Conservation (phyloP, 768 basidiomycete genomes). For the Lentinus brumalis region DNA sequence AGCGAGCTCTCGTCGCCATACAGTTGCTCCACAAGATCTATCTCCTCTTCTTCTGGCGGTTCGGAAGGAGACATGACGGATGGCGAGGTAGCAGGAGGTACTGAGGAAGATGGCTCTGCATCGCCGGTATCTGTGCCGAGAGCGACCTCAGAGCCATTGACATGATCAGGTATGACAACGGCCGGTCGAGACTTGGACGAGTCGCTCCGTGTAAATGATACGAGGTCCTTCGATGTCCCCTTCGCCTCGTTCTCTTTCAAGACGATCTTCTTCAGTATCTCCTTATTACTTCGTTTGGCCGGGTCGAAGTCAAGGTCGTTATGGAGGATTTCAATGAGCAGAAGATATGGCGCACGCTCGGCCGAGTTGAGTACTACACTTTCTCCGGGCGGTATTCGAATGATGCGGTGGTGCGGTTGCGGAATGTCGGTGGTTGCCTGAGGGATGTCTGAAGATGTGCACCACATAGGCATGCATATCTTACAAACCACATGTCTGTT, state of each 20-base stretch:
- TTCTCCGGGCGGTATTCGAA: slow-evolving; percentile 96
- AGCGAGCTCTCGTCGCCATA: slow-evolving; percentile 81
- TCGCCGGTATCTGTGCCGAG: slow-evolving; percentile 29
- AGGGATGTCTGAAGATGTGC: slow-evolving; percentile 66
- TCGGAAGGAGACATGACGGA: slow-evolving; percentile 10
- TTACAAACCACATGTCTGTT: slow-evolving; percentile 30
- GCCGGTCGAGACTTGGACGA: slow-evolving; percentile 3
- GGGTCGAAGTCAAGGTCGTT: slow-evolving; percentile 95
- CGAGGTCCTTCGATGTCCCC: slow-evolving; percentile 59
- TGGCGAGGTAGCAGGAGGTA: slow-evolving; percentile 11
- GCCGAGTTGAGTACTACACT: slow-evolving; percentile 98
- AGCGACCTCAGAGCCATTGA: slow-evolving; percentile 25
- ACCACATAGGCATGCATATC: slow-evolving; percentile 92
- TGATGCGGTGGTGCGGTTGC: slow-evolving; percentile 88
- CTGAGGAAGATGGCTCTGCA: slow-evolving; percentile 10
- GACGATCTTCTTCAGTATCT: slow-evolving; percentile 78
- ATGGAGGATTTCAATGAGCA: slow-evolving; percentile 88
- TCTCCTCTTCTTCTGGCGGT: slow-evolving; percentile 74
- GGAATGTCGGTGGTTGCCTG: slow-evolving; percentile 41
- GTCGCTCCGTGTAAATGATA: slow-evolving; percentile 27
- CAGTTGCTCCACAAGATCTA: slow-evolving; percentile 95
- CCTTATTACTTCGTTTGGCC: slow-evolving; percentile 77
- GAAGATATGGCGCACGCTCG: slow-evolving; percentile 90
- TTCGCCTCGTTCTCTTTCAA: slow-evolving; percentile 62
- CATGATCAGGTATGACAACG: slow-evolving; percentile 7